These are phyloP conservation scores for Drechslerella coelobrocha DNA, from an alignment of 2,329 filamentous ascomycete genomes.

Conservation along the genomic window DNA sequence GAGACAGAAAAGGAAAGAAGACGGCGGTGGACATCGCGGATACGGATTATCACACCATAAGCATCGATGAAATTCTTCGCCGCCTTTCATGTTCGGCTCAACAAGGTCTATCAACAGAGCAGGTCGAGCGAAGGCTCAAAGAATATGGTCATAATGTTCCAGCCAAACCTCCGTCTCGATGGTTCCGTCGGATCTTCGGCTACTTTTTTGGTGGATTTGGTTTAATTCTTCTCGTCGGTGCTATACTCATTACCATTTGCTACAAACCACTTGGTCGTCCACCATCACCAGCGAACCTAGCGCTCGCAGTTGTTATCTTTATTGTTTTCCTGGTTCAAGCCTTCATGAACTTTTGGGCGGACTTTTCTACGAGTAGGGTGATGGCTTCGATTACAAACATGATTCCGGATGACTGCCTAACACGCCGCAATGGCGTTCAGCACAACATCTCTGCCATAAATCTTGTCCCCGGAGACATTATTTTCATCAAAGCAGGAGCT, in stretches of 20 bases:
- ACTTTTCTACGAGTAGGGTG: slow-evolving; percentile 77
- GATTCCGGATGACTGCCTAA: slow-evolving; percentile 75
- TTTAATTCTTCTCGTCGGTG: slow-evolving; percentile 71
- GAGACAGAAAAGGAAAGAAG: slow-evolving; percentile 43
- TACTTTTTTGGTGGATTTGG: slow-evolving; percentile 84
- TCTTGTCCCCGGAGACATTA: slow-evolving; percentile 74
- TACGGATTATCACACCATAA: slow-evolving; percentile 40
- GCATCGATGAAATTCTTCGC: slow-evolving; percentile 35
- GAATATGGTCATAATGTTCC: slow-evolving; percentile 73
- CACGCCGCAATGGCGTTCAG: slow-evolving; percentile 68
- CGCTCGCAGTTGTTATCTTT: slow-evolving; percentile 74
- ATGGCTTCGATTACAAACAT: slow-evolving; percentile 82
- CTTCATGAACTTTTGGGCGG: slow-evolving; percentile 69
- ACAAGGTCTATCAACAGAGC: slow-evolving; percentile 36
- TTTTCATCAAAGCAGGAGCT: slow-evolving; percentile 73
- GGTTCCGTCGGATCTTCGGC: slow-evolving; percentile 66
- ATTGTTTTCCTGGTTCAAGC: slow-evolving; percentile 69
- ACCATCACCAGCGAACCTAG: slow-evolving; percentile 73
- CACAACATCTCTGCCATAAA: slow-evolving; percentile 64
- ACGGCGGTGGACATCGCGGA: slow-evolving; percentile 41
- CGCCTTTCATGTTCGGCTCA: slow-evolving; percentile 35
- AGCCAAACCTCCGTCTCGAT: slow-evolving; percentile 69
- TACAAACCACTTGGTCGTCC: slow-evolving; percentile 78
- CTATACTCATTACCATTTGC: slow-evolving; percentile 75
- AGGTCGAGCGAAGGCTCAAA: slow-evolving; percentile 56